These are phyloP conservation scores for Cadophora gregata DNA, from an alignment of 2,329 filamentous ascomycete species.

Conservation along the genomic window DNA sequence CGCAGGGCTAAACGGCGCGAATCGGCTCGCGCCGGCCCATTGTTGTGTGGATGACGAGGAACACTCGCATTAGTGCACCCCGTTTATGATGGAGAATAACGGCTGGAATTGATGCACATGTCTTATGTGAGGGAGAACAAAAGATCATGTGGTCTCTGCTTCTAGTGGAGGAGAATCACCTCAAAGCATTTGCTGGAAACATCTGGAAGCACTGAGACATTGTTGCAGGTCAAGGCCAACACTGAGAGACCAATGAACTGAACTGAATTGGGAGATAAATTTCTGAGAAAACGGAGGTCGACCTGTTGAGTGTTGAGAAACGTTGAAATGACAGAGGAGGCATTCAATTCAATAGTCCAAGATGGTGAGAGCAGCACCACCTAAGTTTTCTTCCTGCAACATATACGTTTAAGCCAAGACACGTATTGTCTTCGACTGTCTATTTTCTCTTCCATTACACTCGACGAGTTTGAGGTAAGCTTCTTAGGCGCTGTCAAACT, in stretches of 20 bases:
- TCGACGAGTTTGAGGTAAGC: too few species aligned
- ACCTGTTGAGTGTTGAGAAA: too few species aligned
- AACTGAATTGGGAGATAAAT: too few species aligned
- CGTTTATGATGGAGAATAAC: neutral
- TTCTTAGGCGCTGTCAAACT: neutral
- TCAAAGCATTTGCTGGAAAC: neutral
- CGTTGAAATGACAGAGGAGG: too few species aligned
- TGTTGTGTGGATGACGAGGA: neutral
- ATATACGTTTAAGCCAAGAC: too few species aligned
- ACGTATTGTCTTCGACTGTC: too few species aligned
- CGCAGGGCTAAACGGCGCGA: neutral
- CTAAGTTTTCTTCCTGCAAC: too few species aligned
- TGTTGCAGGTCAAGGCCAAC: neutral
- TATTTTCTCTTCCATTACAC: too few species aligned
- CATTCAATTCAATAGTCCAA: too few species aligned
- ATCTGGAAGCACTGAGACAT: neutral
- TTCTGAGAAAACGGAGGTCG: too few species aligned
- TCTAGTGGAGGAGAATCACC: neutral
- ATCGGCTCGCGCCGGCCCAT: constrained; percentile 13
- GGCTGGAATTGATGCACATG: neutral
- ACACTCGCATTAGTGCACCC: constrained; percentile 7
- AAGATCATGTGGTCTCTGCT: neutral
- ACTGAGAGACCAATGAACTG: neutral
- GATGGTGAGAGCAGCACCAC: too few species aligned
- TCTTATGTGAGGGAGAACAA: neutral